Evolutionary conservation across 768 basidiomycete species (phyloP).

Genomic region (Psilocybe tampanensis): DNA sequence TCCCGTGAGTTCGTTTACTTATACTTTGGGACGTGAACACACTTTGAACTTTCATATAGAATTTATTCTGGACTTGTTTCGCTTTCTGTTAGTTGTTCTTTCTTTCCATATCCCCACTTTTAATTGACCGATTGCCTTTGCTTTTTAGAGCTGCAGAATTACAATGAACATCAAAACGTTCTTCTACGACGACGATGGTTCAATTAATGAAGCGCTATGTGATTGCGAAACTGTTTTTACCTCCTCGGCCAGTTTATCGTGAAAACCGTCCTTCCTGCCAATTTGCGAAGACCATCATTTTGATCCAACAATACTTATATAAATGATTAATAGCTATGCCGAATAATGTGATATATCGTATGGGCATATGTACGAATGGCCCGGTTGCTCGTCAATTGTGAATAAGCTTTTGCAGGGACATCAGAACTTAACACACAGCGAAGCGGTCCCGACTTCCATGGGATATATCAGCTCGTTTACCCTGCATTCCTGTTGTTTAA

Average conservation of each 20-base stretch:
- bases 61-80: slow-evolving; percentile 10
- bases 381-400: no score
- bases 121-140: not conserved
- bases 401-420: no score
- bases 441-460: no score
- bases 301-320: not conserved
- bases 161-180: slow-evolving; percentile 18
- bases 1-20: slow-evolving; percentile 14
- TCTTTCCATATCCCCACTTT: not conserved
- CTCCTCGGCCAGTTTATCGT: not conserved
- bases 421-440: no score
- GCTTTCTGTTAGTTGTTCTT: slow-evolving; percentile 6
- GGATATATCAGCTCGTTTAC: no score
- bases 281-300: not conserved
- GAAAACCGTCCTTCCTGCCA: not conserved
- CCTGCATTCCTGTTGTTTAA: no score
- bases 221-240: slow-evolving; percentile 1
- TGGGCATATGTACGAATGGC: no score
- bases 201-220: not conserved
- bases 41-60: not conserved
- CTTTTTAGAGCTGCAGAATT: slow-evolving; percentile 15
- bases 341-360: no score
- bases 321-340: no score
- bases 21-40: not conserved
- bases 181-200: not conserved